Percentiles rank a stretch among this genome's conserved stretches.
phyloP scores from a whole-genome alignment of 169 alveolate species.

The Plasmodium vivax region DNA sequence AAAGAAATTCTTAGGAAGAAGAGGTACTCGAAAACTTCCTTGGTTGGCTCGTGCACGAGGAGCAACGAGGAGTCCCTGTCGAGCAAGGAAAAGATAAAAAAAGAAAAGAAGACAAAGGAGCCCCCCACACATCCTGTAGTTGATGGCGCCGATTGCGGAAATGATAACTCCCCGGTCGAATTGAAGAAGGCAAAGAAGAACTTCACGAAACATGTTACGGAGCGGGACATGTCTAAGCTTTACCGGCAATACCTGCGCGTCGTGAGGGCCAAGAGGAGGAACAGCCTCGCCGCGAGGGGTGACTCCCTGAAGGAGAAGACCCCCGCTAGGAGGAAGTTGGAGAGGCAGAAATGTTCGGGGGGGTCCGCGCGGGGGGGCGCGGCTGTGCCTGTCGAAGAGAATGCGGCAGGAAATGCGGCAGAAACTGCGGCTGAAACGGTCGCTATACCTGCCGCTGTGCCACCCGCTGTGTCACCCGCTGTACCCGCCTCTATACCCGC shows the following conservation, averaged over 20 bases:
- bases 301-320: neutral
- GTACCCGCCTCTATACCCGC: neutral
- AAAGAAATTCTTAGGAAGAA: neutral
- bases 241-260: slow-evolving; percentile 31
- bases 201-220: slow-evolving; percentile 32
- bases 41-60: neutral
- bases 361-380: neutral
- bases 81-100: neutral
- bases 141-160: neutral
- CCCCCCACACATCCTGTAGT: neutral
- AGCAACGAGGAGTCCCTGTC: neutral
- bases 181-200: slow-evolving; percentile 8
- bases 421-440: too few relatives aligned
- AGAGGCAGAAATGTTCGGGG: neutral
- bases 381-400: neutral
- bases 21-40: neutral
- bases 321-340: neutral
- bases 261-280: slow-evolving; percentile 13
- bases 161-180: neutral
- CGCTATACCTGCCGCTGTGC: too few relatives aligned
- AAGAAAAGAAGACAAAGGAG: neutral
- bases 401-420: too few relatives aligned
- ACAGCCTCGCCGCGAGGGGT: neutral
- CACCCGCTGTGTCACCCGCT: neutral
- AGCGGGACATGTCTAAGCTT: slow-evolving; percentile 45